Evolutionary conservation across 2,329 filamentous ascomycete genomes (phyloP).

Genomic region (Pseudogymnoascus verrucosus): DNA sequence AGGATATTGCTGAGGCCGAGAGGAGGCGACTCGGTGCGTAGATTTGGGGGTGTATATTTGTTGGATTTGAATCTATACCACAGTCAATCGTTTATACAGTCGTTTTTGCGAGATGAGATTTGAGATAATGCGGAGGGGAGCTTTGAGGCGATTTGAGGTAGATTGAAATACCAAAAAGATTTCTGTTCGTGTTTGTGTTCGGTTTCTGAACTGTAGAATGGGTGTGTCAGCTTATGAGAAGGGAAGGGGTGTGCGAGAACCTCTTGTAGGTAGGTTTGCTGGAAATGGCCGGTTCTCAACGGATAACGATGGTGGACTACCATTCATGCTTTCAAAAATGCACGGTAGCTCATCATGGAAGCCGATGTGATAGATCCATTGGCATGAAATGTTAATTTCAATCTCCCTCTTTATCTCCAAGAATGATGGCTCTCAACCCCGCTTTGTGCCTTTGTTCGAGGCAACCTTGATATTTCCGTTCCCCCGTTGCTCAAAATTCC

Average conservation of each 20-base stretch:
- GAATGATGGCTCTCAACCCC: not conserved
- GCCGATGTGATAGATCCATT: not conserved
- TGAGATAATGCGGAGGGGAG: not conserved
- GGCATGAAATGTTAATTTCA: not conserved
- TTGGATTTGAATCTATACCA: not conserved
- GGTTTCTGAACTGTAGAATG: not conserved
- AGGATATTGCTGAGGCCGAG: conserved; percentile 5
- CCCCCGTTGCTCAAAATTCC: not conserved
- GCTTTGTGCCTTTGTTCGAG: not conserved
- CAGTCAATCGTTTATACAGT: not conserved
- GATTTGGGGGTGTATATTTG: not conserved
- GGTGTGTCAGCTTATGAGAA: not conserved
- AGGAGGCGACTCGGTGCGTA: conserved; percentile 1
- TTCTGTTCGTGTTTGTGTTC: not conserved
- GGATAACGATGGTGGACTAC: not conserved
- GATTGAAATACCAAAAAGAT: not conserved
- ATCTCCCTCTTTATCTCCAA: not conserved
- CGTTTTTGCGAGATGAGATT: not conserved
- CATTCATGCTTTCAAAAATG: not conserved
- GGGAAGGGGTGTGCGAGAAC: not conserved
- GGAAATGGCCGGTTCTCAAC: not conserved
- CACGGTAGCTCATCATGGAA: not conserved
- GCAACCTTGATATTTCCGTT: not conserved
- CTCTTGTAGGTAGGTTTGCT: not conserved
- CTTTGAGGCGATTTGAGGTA: not conserved